phyloP scores from a whole-genome alignment of 1,284 basidiomycete genomes.

The Sanghuangporus baumii region DNA sequence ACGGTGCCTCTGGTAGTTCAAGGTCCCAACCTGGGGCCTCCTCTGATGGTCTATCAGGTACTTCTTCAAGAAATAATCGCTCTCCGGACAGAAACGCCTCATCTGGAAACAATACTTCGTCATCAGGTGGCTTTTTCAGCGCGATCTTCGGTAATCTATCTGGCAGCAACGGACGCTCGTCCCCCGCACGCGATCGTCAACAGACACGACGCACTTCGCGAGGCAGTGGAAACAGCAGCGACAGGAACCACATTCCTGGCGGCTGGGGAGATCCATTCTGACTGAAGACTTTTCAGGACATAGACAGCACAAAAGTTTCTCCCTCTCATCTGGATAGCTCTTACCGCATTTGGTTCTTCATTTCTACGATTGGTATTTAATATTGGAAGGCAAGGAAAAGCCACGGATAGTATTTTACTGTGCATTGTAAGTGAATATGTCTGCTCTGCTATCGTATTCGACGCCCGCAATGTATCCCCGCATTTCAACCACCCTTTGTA shows the following conservation, averaged over 20 bases:
- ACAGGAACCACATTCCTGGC: conserved; percentile 1
- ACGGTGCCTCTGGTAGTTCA: neutral
- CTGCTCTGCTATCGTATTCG: neutral
- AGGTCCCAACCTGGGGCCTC: neutral
- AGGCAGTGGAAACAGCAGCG: neutral
- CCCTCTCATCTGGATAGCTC: neutral
- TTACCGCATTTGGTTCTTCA: neutral
- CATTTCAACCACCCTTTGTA: neutral
- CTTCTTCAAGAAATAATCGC: neutral
- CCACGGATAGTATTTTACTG: conserved; percentile 3
- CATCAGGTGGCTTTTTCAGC: neutral
- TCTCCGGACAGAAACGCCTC: neutral
- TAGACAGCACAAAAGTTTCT: neutral
- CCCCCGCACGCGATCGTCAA: neutral
- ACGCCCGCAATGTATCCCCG: neutral
- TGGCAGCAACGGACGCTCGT: neutral
- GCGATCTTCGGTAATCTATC: neutral
- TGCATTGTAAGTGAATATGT: conserved; percentile 5
- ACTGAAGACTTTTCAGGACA: neutral
- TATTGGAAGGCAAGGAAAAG: neutral
- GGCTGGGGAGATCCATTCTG: neutral
- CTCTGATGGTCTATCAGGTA: neutral
- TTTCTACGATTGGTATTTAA: neutral
- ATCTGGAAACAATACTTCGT: neutral
- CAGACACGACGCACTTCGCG: neutral